Base-by-base conservation (phyloP, 345 rosid genomes). In the Acer campestre region DNA sequence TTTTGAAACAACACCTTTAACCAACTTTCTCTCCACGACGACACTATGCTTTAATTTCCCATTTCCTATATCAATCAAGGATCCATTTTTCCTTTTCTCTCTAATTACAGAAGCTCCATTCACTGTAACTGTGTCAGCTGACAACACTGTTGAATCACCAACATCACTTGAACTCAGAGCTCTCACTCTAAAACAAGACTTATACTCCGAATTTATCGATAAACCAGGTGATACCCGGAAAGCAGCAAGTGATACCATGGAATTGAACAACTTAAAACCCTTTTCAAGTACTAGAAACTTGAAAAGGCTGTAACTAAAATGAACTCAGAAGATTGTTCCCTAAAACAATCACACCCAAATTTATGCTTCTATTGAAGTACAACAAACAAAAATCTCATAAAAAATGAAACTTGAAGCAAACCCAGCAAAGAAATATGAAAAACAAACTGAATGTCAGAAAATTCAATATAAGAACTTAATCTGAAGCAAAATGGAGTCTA, bases 121-220 rank as follows among this genome's bases (percentile, higher is more conserved):
- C 77, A 80, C 71, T 14, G 44, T 40, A 55, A 77, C 35, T 10
- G 83, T 69, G 66, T 82, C 84, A 71, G 88, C 79, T 48, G 87
- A 80, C 48, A 80, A 42, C 35, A 74, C 71, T 29, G 80, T 40
- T 25, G 88, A 63, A 48, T 85, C 87, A 72, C 84, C 84, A 27
- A 27, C 29, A 20, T 82, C 87, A 1, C 67, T 79, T 18, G 68
- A 40, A 17, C 87, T 75, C 79, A 82, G 82, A 82, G 90, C 88
- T 85, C 84, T 85, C 48, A 84, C 89, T 82, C 80, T 81, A 71
- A 85, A 78, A 75, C 58, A 76, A 55, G 75, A 46, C 79, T 73
- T 85, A 12, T 61, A 69, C 59, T 80, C 79, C 64, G 71, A 77
- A 83, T 44, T 81, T 22, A 22, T 53, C 55, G 59, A 42, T 42